Evolutionary conservation across 331 rosid species (phyloP).

Genomic region (Quercus tomentella): DNA sequence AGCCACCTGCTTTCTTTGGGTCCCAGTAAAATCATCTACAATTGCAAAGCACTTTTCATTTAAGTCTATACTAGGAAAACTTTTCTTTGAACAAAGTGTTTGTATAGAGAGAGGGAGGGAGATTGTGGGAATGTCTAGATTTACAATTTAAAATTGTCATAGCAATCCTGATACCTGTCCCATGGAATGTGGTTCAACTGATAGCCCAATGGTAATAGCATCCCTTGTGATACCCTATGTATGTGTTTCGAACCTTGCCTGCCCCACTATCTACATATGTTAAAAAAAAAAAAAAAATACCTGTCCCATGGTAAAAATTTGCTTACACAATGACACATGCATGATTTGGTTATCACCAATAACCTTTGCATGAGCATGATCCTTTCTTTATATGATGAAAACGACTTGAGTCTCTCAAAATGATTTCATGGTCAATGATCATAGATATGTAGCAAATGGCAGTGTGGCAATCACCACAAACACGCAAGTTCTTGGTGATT

Average conservation of each 20-base stretch:
- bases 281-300: background rate
- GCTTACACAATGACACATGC: background rate
- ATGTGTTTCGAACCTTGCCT: too few species aligned
- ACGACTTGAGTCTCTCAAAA: slow-evolving; percentile 76
- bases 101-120: too few species aligned
- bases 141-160: background rate
- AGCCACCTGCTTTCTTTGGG: too few species aligned
- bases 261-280: too few species aligned
- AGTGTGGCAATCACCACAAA: slow-evolving; percentile 89
- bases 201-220: too few species aligned
- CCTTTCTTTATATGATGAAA: slow-evolving; percentile 85
- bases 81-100: too few species aligned
- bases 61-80: too few species aligned
- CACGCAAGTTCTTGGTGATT: slow-evolving; percentile 72
- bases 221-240: too few species aligned
- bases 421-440: slow-evolving; percentile 66
- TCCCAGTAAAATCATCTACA: too few species aligned
- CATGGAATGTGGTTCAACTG: too few species aligned
- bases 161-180: background rate
- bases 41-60: too few species aligned
- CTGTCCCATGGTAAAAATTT: background rate
- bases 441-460: slow-evolving; percentile 65
- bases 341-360: slow-evolving; percentile 44
- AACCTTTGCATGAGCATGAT: slow-evolving; percentile 75
- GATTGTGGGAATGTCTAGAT: too few species aligned